Percentiles rank a stretch among this genome's conserved stretches.
These are phyloP conservation scores for Incumbomyces lentus DNA, from an alignment of 2,329 filamentous ascomycete species.

Conservation along the genomic window DNA sequence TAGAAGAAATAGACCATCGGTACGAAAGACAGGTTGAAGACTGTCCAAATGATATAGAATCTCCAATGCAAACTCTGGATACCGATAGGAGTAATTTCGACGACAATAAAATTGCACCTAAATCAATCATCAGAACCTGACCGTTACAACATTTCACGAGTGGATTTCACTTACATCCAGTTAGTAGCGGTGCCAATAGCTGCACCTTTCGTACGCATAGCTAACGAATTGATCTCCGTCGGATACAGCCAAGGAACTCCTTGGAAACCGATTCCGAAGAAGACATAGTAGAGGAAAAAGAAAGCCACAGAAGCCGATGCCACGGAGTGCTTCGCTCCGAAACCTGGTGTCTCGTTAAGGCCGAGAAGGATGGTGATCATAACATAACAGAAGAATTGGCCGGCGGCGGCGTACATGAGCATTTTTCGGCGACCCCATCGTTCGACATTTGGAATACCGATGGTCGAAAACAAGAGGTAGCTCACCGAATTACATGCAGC, in stretches of 20 bases:
- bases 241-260: conserved; percentile 40
- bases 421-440: conserved; percentile 47
- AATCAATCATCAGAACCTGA: not conserved
- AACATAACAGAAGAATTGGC: conserved; percentile 43
- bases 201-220: conserved; percentile 40
- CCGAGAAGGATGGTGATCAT: conserved; percentile 43
- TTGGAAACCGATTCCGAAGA: conserved; percentile 42
- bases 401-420: conserved; percentile 47
- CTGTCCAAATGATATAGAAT: conserved; percentile 37
- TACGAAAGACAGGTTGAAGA: conserved; percentile 38
- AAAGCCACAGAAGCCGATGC: conserved; percentile 35
- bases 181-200: conserved; percentile 42
- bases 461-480: conserved; percentile 39
- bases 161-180: conserved; percentile 28
- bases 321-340: conserved; percentile 13
- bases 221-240: conserved; percentile 40
- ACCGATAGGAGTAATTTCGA: conserved; percentile 36
- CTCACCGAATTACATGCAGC: conserved; percentile 45
- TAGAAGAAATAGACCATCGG: conserved; percentile 37
- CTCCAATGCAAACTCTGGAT: conserved; percentile 32
- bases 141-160: not conserved
- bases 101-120: conserved; percentile 22
- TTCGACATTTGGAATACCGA: conserved; percentile 40
- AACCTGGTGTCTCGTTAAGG: conserved; percentile 31
- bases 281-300: conserved; percentile 46